These are phyloP conservation scores for Penicillium soppii DNA, from an alignment of 495 filamentous ascomycete genomes.

Conservation along the genomic window DNA sequence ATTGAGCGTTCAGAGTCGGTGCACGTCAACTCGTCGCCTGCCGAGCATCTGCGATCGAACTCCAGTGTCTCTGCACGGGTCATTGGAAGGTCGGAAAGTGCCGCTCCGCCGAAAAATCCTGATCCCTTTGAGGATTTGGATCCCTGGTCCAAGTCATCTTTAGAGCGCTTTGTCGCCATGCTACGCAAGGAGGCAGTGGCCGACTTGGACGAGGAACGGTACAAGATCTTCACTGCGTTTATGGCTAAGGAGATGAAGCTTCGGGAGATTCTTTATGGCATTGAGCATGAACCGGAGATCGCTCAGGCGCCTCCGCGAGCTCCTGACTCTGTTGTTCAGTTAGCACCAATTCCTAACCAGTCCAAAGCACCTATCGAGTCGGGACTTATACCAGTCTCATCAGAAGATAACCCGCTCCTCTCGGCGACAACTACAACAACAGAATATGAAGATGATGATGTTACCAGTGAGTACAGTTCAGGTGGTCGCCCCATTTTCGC, in stretches of 20 bases:
- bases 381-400: slow-evolving; percentile 36
- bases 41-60: not conserved
- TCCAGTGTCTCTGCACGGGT: not conserved
- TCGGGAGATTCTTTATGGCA: slow-evolving; percentile 51
- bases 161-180: slow-evolving; percentile 53
- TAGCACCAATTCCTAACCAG: slow-evolving; percentile 13
- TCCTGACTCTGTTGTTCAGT: slow-evolving; percentile 8
- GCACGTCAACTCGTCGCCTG: not conserved
- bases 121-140: slow-evolving; percentile 53
- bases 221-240: slow-evolving; percentile 52
- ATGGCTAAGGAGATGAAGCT: slow-evolving; percentile 51
- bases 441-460: slow-evolving; percentile 26
- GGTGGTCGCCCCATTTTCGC: slow-evolving; percentile 48
- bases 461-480: slow-evolving; percentile 42
- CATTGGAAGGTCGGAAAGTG: not conserved
- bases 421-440: slow-evolving; percentile 5
- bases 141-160: slow-evolving; percentile 52
- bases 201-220: slow-evolving; percentile 49
- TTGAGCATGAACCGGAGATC: slow-evolving; percentile 36
- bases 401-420: slow-evolving; percentile 18
- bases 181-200: slow-evolving; percentile 52
- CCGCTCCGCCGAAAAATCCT: slow-evolving; percentile 11
- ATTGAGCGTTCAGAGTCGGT: slow-evolving; percentile 11
- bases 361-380: slow-evolving; percentile 26
- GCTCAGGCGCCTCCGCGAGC: slow-evolving; percentile 8